Evolutionary conservation across 2,329 filamentous ascomycete genomes (phyloP), one percentile per base, ranked within the genome.

Genomic region (Colletotrichum sidae): DNA sequence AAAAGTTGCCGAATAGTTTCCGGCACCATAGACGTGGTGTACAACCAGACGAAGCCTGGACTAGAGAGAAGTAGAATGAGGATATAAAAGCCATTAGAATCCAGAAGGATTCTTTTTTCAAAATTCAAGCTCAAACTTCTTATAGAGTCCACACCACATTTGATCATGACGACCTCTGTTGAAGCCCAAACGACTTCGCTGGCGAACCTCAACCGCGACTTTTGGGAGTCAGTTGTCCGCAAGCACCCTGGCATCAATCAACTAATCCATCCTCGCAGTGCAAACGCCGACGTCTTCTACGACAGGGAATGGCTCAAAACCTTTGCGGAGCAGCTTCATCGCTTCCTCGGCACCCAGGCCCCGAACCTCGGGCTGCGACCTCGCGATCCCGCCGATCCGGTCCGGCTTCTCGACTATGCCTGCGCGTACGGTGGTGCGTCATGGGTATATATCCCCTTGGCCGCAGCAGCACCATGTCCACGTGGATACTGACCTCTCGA

Each of bases 381-480:
- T 34, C 54, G 52, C 8, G 49, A 61, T 12, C 15, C 38, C 3
- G 39, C 52, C 6, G 53, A 55, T 44, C 55, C 60, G 6, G 65
- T 68, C 47, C 51, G 55, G 2, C 54, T 70, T 10, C 55, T 70
- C 3, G 69, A 70, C 52, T 70, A 70, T 38, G 69, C 69, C 33
- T 70, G 69, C 47, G 69, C 69, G 8, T 52, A 51, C 10, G 69
- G 69, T 8, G 53, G 62, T 41, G 69, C 60, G 3, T 70, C 69
- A 1, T 69, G 50, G 67, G 69, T 70, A 54, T 3, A 12, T 15
- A 7, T 17, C 17, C n/a, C n/a, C 44, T 9, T 41, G 38, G 38
- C 13, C 38, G 8, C 17, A 15, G 33, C 13, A 33, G 17, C 41
- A 25, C 25, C 25, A 25, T 25, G 4, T 25, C 25, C 25, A 25